phyloP scores from a whole-genome alignment of 495 filamentous ascomycete genomes.

The Xylaria castorea region DNA sequence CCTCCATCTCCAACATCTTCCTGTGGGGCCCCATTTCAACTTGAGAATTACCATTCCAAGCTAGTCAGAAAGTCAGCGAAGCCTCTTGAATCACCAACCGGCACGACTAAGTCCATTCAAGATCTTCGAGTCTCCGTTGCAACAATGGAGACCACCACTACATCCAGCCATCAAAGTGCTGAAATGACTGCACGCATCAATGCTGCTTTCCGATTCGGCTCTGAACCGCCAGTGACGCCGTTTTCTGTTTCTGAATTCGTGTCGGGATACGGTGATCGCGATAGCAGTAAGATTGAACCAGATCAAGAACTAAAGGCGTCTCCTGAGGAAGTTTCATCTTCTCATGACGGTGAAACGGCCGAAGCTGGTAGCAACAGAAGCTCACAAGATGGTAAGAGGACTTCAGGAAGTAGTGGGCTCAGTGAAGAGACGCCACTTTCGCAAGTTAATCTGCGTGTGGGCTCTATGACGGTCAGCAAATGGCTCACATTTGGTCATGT shows the following conservation, averaged over 20 bases:
- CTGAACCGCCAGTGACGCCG: conserved; percentile 52
- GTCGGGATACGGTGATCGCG: conserved; percentile 56
- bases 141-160: conserved; percentile 38
- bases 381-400: conserved; percentile 42
- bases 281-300: conserved; percentile 43
- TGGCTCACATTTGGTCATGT: conserved; percentile 97
- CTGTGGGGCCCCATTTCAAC: conserved; percentile 51
- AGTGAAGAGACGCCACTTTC: conserved; percentile 65
- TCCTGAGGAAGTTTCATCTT: conserved; percentile 48
- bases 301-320: conserved; percentile 33
- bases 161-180: conserved; percentile 51
- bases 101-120: conserved; percentile 37
- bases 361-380: conserved; percentile 8
- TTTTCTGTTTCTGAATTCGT: conserved; percentile 62
- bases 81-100: conserved; percentile 50
- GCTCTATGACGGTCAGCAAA: conserved; percentile 67
- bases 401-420: conserved; percentile 53
- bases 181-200: conserved; percentile 56
- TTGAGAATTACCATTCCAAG: conserved; percentile 48
- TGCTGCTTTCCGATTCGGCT: conserved; percentile 47
- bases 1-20: conserved; percentile 64
- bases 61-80: conserved; percentile 39
- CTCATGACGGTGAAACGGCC: conserved; percentile 30
- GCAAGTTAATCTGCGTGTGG: conserved; percentile 83
- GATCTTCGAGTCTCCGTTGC: conserved; percentile 44